Percentiles rank a stretch among this genome's conserved stretches.
Evolutionary conservation across 129 eudicot species (phyloP).

Genomic region (Saposhnikovia divaricata): DNA sequence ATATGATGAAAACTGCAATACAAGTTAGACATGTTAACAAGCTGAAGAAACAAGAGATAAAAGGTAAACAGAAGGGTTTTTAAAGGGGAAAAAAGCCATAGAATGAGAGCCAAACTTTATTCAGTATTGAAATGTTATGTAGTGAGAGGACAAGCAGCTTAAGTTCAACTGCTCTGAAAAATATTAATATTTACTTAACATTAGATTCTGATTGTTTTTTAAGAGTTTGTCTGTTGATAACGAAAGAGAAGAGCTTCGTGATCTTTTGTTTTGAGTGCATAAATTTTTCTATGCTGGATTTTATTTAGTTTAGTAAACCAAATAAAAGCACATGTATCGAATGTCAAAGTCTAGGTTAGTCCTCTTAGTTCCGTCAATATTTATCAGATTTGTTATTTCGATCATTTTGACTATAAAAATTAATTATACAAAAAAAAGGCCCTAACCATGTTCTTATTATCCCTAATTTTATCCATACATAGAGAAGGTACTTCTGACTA

Average conservation of each 20-base stretch:
- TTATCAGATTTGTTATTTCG: too few relatives aligned
- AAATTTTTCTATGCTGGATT: neutral
- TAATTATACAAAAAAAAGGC: too few relatives aligned
- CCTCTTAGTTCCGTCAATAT: too few relatives aligned
- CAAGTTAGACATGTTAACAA: slow-evolving; percentile 10
- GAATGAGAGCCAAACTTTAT: slow-evolving; percentile 7
- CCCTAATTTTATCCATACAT: too few relatives aligned
- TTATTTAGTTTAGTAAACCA: too few relatives aligned
- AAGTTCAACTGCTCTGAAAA: slow-evolving; percentile 20
- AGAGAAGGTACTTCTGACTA: too few relatives aligned
- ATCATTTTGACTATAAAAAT: too few relatives aligned
- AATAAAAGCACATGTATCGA: too few relatives aligned
- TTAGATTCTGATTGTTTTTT: neutral
- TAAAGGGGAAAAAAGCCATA: slow-evolving; percentile 22
- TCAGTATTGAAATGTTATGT: neutral
- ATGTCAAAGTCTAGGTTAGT: too few relatives aligned
- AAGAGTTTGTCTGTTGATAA: neutral
- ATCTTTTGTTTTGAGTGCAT: neutral
- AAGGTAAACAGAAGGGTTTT: slow-evolving; percentile 31
- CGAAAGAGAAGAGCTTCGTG: neutral
- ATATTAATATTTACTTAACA: neutral
- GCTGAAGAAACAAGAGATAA: slow-evolving; percentile 31
- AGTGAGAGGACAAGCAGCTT: too few relatives aligned
- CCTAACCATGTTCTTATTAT: too few relatives aligned
- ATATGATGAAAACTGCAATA: slow-evolving; percentile 11